A percentile compares a stretch with the other conserved stretches of the same genome.
These are phyloP conservation scores for Stagonosporopsis cucurbitacearum DNA, from an alignment of 2,329 filamentous ascomycete genomes.

Conservation along the genomic window DNA sequence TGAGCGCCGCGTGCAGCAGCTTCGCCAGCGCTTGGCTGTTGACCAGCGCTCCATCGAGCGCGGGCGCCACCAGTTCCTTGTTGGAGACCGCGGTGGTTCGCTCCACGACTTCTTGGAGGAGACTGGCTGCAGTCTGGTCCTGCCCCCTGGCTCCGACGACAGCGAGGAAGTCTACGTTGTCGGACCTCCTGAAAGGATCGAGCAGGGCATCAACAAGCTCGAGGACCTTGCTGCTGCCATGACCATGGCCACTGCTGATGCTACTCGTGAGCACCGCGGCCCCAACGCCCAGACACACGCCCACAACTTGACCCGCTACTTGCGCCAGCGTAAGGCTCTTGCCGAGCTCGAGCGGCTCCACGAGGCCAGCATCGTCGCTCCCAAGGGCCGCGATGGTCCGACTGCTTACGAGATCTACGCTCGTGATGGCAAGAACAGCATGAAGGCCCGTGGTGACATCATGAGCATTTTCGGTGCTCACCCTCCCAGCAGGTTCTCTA, in stretches of 20 bases:
- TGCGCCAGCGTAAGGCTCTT: conserved; percentile 81
- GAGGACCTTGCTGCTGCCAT: conserved; percentile 89
- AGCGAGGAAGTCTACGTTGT: conserved; percentile 85
- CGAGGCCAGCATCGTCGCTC: conserved; percentile 86
- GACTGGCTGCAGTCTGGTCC: conserved; percentile 86
- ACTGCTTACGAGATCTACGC: conserved; percentile 89
- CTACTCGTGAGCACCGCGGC: conserved; percentile 79
- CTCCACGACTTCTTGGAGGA: conserved; percentile 86
- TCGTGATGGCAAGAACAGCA: conserved; percentile 80
- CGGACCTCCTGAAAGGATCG: conserved; percentile 76
- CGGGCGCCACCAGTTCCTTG: conserved; percentile 92
- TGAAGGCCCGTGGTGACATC: conserved; percentile 77
- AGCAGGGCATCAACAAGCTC: conserved; percentile 78
- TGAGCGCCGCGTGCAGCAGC: conserved; percentile 76
- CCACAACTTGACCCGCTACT: conserved; percentile 84
- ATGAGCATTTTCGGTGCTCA: conserved; percentile 75
- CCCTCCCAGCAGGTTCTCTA: conserved; percentile 73
- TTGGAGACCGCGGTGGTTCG: conserved; percentile 80
- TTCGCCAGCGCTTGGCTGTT: conserved; percentile 76
- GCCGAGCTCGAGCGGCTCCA: conserved; percentile 81
- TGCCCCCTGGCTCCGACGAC: conserved; percentile 77
- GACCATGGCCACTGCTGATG: conserved; percentile 82
- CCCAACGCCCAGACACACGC: conserved; percentile 79
- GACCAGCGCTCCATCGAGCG: conserved; percentile 83
- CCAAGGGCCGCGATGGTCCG: conserved; percentile 70